Evolutionary conservation across 2,329 filamentous ascomycete genomes (phyloP).

Genomic region (Aureobasidium sp.): DNA sequence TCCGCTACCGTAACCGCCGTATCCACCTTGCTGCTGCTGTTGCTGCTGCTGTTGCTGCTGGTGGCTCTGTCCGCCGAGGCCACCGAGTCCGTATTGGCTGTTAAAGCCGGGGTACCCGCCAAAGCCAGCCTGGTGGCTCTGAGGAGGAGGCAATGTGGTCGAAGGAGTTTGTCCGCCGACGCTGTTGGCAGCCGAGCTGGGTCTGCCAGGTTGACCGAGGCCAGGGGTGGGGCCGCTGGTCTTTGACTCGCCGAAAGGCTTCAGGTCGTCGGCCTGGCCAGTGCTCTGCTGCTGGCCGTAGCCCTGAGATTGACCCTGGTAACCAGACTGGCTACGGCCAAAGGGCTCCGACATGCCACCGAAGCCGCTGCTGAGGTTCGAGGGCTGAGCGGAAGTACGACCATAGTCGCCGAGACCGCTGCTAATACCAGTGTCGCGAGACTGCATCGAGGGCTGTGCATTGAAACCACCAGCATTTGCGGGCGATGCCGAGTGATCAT

Average conservation of each 20-base stretch:
- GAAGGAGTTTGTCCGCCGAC: conserved; percentile 39
- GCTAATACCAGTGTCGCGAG: conserved; percentile 39
- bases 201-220: conserved; percentile 55
- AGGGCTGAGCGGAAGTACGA: conserved; percentile 46
- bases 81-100: conserved; percentile 46
- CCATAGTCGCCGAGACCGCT: conserved; percentile 54
- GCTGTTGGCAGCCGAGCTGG: conserved; percentile 56
- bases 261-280: conserved; percentile 33
- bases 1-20: conserved; percentile 31
- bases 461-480: conserved; percentile 51
- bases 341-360: conserved; percentile 52
- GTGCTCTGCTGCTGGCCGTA: conserved; percentile 44
- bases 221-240: conserved; percentile 50
- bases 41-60: conserved; percentile 37
- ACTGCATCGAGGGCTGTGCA: conserved; percentile 36
- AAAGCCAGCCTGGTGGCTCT: conserved; percentile 52
- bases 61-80: conserved; percentile 41
- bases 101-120: conserved; percentile 47
- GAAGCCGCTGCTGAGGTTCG: conserved; percentile 48
- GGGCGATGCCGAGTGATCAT: conserved; percentile 57
- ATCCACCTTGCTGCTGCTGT: conserved; percentile 37
- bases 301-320: conserved; percentile 44
- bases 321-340: conserved; percentile 51
- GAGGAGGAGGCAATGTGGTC: conserved; percentile 45
- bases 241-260: conserved; percentile 53